Evolutionary conservation across 495 filamentous ascomycete species (phyloP).

Genomic region (Penicillium mononematosum): DNA sequence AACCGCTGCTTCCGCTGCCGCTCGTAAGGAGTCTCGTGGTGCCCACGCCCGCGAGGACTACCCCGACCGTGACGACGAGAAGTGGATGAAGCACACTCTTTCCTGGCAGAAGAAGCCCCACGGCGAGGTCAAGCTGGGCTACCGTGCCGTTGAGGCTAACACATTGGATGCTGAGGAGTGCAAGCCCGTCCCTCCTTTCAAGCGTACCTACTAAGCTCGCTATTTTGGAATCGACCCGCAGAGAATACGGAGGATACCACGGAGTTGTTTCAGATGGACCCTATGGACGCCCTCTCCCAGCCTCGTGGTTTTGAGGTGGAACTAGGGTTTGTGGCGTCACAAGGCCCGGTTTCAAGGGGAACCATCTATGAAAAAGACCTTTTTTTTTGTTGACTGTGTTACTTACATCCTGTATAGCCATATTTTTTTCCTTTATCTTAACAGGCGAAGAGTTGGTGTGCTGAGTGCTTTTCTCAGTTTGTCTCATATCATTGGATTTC

Average conservation of each 20-base stretch:
- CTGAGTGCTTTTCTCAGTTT: slow-evolving; percentile 42
- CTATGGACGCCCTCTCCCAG: slow-evolving; percentile 9
- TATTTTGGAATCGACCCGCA: slow-evolving; percentile 7
- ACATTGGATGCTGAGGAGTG: slow-evolving; percentile 90
- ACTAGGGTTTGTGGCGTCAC: slow-evolving; percentile 16
- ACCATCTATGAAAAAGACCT: slow-evolving; percentile 42
- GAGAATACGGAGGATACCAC: slow-evolving; percentile 21
- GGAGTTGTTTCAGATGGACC: slow-evolving; percentile 24
- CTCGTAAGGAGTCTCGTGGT: slow-evolving; percentile 90
- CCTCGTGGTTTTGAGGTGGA: slow-evolving; percentile 9
- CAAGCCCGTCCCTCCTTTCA: slow-evolving; percentile 82
- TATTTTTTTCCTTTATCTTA: slow-evolving; percentile 37
- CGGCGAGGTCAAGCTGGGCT: slow-evolving; percentile 71
- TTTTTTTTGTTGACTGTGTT: slow-evolving; percentile 41
- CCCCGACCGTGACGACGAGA: slow-evolving; percentile 86
- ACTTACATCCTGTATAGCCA: slow-evolving; percentile 50
- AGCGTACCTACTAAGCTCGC: slow-evolving; percentile 68
- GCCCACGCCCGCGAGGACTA: slow-evolving; percentile 95
- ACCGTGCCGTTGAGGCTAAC: slow-evolving; percentile 71
- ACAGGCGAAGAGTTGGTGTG: slow-evolving; percentile 46
- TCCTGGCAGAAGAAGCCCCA: slow-evolving; percentile 89
- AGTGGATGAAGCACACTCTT: slow-evolving; percentile 99
- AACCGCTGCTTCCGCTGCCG: slow-evolving; percentile 81
- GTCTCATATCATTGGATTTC: slow-evolving; percentile 37
- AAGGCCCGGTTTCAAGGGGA: slow-evolving; percentile 17